Percentiles rank a stretch among this genome's conserved stretches.
Conservation (phyloP, 1,139 yeast genomes). For the Candida pseudoviswanathii region DNA sequence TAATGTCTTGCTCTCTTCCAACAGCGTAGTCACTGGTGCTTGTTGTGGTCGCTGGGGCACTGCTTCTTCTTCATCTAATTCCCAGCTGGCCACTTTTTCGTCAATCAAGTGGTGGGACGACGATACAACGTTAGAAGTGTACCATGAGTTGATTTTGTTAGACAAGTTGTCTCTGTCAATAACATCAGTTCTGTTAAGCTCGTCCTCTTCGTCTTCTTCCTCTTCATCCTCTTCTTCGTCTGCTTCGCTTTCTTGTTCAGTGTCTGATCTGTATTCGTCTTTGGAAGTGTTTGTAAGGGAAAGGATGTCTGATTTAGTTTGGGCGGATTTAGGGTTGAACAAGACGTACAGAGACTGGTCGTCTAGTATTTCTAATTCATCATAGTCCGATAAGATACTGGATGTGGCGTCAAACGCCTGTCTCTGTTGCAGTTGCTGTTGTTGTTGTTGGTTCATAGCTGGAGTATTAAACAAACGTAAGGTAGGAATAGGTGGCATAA, state of each 20-base stretch:
- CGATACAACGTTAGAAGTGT: constrained; percentile 15
- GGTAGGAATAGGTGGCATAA: neutral
- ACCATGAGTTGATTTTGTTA: constrained; percentile 29
- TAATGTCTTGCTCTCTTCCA: constrained; percentile 13
- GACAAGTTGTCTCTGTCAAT: constrained; percentile 17
- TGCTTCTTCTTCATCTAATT: constrained; percentile 34
- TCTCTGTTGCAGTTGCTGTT: constrained; percentile 13
- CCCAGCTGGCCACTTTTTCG: constrained; percentile 51
- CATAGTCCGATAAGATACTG: constrained; percentile 22
- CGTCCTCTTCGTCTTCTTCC: constrained; percentile 19
- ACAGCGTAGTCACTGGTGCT: constrained; percentile 3
- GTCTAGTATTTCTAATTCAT: constrained; percentile 16
- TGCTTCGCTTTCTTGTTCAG: constrained; percentile 16
- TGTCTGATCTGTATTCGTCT: constrained; percentile 9
- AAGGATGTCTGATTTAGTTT: constrained; percentile 38
- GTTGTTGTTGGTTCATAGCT: constrained; percentile 6
- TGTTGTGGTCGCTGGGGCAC: neutral
- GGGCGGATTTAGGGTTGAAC: constrained; percentile 34
- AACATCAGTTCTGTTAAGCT: constrained; percentile 4
- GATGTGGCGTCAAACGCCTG: constrained; percentile 16
- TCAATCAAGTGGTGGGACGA: constrained; percentile 23
- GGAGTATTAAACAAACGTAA: constrained; percentile 3
- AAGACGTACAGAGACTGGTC: constrained; percentile 47
- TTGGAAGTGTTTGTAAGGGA: constrained; percentile 37
- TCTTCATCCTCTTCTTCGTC: constrained; percentile 13